Conservation (phyloP, 164 flowering plant species). For the Sedum album region DNA sequence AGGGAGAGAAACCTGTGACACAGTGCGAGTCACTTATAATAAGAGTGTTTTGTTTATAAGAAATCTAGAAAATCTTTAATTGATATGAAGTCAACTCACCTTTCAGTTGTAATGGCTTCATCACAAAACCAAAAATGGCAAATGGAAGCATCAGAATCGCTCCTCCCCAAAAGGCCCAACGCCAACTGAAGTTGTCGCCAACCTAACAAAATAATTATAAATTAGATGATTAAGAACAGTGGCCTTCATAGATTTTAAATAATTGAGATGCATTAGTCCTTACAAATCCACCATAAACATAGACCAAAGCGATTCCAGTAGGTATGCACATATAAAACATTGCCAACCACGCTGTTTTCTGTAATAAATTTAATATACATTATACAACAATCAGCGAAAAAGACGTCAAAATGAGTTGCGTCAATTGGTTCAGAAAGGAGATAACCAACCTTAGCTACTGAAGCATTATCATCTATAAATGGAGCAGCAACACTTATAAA, state of each 20-base stretch:
- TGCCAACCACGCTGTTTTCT: slow-evolving; percentile 69
- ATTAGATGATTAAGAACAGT: not conserved
- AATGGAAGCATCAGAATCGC: slow-evolving; percentile 69
- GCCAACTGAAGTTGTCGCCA: slow-evolving; percentile 48
- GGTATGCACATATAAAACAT: slow-evolving; percentile 75
- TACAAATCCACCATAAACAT: slow-evolving; percentile 70
- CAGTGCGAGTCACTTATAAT: not conserved
- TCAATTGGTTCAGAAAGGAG: not conserved
- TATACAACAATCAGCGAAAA: not conserved
- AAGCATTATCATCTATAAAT: slow-evolving; percentile 95
- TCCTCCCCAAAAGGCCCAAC: slow-evolving; percentile 58
- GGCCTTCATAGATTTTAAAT: not conserved
- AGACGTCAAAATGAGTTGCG: not conserved
- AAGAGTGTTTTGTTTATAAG: not conserved
- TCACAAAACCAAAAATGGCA: slow-evolving; percentile 57
- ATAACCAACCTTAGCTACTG: slow-evolving; percentile 53
- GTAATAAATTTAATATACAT: slow-evolving; percentile 12
- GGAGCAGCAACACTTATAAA: slow-evolving; percentile 98
- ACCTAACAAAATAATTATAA: slow-evolving; percentile 25
- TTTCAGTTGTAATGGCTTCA: slow-evolving; percentile 67
- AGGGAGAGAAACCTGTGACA: slow-evolving; percentile 44
- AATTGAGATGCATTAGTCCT: slow-evolving; percentile 13
- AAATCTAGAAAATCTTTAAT: not conserved
- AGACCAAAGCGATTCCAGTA: slow-evolving; percentile 60
- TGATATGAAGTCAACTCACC: slow-evolving; percentile 22